Evolutionary conservation across 2,329 filamentous ascomycete species (phyloP), one percentile per base, ranked within the genome.

Genomic region (Clonostachys sp.): DNA sequence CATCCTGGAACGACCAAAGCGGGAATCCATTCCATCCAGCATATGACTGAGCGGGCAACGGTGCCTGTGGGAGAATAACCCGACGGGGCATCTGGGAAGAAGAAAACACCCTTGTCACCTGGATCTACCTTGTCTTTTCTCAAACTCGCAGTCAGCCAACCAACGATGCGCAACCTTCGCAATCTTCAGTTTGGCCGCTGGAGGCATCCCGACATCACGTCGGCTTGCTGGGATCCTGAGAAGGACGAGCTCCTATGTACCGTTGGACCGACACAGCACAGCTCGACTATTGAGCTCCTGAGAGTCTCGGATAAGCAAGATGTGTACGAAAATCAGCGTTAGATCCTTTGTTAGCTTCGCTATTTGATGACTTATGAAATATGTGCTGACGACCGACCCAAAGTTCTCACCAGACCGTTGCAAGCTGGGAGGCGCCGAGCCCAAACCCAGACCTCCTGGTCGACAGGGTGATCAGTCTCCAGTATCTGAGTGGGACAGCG

Each of bases 351-450:
- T 45, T 34, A 53, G 41, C 12, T 43, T 42, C 43, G n/a, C 8
- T 39, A 34, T 44, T 42, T 42, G 18, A 30, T 34, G 13, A 12
- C 39, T n/a, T 12, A 47, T 49, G 43, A 35, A 12, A 20, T 45
- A 24, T 35, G 24, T 38, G 16, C 55, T 62, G 41, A 62, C 54
- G 53, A 47, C 9, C 24, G 24, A 30, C 24, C 24, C 45, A 46
- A 35, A 65, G 60, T 43, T 62, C 65, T 50, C 55, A 59, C 35
- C 57, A 51, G 16, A 51, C 55, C 42, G 83, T 97, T 57, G 86
- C 91, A 48, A 88, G 87, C 38, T 99, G 94, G 94, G 89, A 96
- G 71, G 88, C 89, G 16, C 86, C 85, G 47, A 90, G 84, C 60
- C 88, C 90, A 46, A 81, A 83, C 50, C 89, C 90, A 50, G 84